Percentiles rank a stretch among this genome's conserved stretches.
These are phyloP conservation scores for Insectozyma bohioensis DNA, from an alignment of 1,139 yeast genomes.

Conservation along the genomic window DNA sequence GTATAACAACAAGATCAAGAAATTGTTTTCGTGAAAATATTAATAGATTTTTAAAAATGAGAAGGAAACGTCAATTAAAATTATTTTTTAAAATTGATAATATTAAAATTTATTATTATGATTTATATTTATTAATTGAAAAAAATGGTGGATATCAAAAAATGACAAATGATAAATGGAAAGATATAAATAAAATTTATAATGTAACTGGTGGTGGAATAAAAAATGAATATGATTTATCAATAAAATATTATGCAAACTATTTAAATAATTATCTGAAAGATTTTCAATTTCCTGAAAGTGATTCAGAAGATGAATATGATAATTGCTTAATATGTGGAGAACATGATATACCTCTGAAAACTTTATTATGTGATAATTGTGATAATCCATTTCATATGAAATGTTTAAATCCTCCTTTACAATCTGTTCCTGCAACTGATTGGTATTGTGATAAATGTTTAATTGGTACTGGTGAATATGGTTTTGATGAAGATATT, in stretches of 20 bases:
- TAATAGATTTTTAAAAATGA: constrained; percentile 55
- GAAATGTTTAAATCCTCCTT: constrained; percentile 58
- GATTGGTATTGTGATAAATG: constrained; percentile 85
- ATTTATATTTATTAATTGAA: constrained; percentile 50
- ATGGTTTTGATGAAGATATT: constrained; percentile 78
- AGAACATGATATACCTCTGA: constrained; percentile 45
- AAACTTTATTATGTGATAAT: constrained; percentile 65
- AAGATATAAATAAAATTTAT: constrained; percentile 26
- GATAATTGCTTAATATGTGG: constrained; percentile 58
- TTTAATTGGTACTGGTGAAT: constrained; percentile 81
- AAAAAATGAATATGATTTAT: constrained; percentile 30
- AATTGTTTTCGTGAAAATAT: constrained; percentile 60
- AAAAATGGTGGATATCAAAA: constrained; percentile 23
- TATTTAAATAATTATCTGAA: constrained; percentile 31
- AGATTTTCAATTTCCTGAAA: constrained; percentile 22
- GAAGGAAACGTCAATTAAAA: constrained; percentile 28
- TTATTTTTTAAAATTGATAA: constrained; percentile 23
- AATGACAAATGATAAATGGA: constrained; percentile 33
- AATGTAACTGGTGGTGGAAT: constrained; percentile 22
- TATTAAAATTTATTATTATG: constrained; percentile 49
- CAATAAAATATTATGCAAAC: constrained; percentile 45
- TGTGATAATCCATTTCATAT: constrained; percentile 71
- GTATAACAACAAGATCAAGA: constrained; percentile 60
- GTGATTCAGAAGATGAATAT: constrained; percentile 32
- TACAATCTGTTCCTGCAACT: constrained; percentile 50